Percentiles rank a stretch among this genome's conserved stretches.
phyloP scores from a whole-genome alignment of 495 filamentous ascomycete species.

The Aspergillus ostianus region DNA sequence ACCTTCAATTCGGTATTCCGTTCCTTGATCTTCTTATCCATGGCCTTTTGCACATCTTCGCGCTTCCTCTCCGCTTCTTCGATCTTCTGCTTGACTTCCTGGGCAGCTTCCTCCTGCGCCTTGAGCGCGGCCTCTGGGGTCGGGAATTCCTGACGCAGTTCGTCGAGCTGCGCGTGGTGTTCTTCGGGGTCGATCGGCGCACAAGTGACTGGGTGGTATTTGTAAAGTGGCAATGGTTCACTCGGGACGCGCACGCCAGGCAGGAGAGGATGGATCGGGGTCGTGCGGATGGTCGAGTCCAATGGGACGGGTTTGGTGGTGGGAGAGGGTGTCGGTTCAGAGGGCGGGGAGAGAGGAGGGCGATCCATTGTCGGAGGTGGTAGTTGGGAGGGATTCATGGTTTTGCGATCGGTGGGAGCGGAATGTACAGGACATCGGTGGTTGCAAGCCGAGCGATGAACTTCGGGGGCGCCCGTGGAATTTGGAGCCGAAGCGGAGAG shows the following conservation, averaged over 20 bases:
- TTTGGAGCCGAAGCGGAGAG: not conserved
- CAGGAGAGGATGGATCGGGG: constrained; percentile 42
- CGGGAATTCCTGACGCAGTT: constrained; percentile 39
- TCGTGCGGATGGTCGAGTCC: constrained; percentile 37
- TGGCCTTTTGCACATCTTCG: constrained; percentile 40
- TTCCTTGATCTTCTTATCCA: constrained; percentile 49
- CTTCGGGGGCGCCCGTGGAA: not conserved
- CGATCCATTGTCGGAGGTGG: constrained; percentile 21
- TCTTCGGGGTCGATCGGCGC: constrained; percentile 30
- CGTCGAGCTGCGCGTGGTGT: constrained; percentile 34
- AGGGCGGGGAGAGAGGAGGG: constrained; percentile 35
- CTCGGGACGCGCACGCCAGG: constrained; percentile 40
- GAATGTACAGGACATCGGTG: not conserved
- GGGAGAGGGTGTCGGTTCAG: constrained; percentile 24
- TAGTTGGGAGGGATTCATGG: not conserved
- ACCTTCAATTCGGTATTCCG: constrained; percentile 47
- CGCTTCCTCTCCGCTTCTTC: constrained; percentile 39
- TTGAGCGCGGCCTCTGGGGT: constrained; percentile 38
- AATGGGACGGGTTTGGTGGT: constrained; percentile 27
- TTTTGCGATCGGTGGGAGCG: not conserved
- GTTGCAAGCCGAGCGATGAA: not conserved
- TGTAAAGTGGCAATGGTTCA: constrained; percentile 29
- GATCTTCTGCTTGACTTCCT: constrained; percentile 40
- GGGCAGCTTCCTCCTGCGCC: constrained; percentile 39
- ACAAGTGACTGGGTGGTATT: constrained; percentile 43